Conservation (phyloP, 129 eudicot species). For the Artemisia argyi region DNA sequence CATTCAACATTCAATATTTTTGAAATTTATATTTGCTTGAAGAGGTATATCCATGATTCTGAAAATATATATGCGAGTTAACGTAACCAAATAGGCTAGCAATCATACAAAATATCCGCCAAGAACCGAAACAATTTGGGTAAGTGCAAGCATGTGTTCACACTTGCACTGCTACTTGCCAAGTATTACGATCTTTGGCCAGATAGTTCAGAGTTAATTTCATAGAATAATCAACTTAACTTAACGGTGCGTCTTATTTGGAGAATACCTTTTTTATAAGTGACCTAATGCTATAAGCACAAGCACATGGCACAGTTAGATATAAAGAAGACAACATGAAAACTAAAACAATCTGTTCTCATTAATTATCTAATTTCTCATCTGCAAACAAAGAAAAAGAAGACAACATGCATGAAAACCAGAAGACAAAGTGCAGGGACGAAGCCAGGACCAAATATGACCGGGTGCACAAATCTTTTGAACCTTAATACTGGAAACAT, state of each 20-base stretch:
- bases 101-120: neutral
- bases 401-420: conserved; percentile 18
- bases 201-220: conserved; percentile 10
- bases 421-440: neutral
- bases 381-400: conserved; percentile 2
- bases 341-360: conserved; percentile 10
- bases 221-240: too few species aligned
- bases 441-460: too few species aligned
- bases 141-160: neutral
- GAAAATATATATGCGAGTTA: too few species aligned
- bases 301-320: too few species aligned
- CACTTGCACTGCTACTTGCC: neutral
- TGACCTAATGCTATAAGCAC: too few species aligned
- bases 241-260: too few species aligned
- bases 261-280: too few species aligned
- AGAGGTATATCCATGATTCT: too few species aligned
- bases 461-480: too few species aligned
- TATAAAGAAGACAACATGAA: too few species aligned
- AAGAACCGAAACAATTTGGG: neutral
- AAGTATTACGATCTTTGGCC: neutral
- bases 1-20: neutral
- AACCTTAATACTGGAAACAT: too few species aligned
- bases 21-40: neutral
- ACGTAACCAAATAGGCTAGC: too few species aligned
- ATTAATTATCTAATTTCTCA: conserved; percentile 13